Conservation (phyloP, 2,329 filamentous ascomycete species). For the Colletotrichum sp. region DNA sequence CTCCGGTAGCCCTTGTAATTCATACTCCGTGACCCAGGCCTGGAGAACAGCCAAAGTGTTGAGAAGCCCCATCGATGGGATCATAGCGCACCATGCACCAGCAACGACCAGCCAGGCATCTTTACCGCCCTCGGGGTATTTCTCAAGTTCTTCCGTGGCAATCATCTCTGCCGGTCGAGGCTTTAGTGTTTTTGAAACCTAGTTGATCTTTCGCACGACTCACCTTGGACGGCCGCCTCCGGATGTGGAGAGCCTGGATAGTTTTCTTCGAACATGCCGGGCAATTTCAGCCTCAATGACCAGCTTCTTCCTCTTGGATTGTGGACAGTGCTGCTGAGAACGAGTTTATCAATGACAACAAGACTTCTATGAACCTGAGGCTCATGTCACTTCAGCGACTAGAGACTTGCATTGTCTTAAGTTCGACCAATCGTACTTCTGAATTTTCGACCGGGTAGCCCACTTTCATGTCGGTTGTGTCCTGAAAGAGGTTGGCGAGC, state of each 20-base stretch:
- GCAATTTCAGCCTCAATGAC: not conserved
- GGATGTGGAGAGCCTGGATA: not conserved
- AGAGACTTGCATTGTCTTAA: not conserved
- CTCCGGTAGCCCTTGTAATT: constrained; percentile 62
- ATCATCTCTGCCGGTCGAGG: not conserved
- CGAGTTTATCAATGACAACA: not conserved
- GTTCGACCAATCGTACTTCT: not conserved
- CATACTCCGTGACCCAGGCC: constrained; percentile 68
- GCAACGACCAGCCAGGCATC: constrained; percentile 75
- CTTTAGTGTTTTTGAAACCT: not conserved
- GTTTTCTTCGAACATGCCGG: not conserved
- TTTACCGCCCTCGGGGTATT: constrained; percentile 72
- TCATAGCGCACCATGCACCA: constrained; percentile 70
- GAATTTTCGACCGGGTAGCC: not conserved
- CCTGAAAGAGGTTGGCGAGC: not conserved
- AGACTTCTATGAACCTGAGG: not conserved
- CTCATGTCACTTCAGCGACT: not conserved
- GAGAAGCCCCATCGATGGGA: constrained; percentile 69
- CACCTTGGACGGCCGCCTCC: not conserved
- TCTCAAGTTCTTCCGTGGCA: not conserved
- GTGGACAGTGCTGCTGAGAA: not conserved
- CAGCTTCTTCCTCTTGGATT: not conserved
- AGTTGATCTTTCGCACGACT: not conserved
- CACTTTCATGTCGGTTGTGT: not conserved
- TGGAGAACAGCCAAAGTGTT: constrained; percentile 72